A percentile compares a stretch with the other conserved stretches of the same genome.
These are phyloP conservation scores for Syncephalis fuscata DNA, from an alignment of 371 early-diverging fungal genomes.

Conservation along the genomic window DNA sequence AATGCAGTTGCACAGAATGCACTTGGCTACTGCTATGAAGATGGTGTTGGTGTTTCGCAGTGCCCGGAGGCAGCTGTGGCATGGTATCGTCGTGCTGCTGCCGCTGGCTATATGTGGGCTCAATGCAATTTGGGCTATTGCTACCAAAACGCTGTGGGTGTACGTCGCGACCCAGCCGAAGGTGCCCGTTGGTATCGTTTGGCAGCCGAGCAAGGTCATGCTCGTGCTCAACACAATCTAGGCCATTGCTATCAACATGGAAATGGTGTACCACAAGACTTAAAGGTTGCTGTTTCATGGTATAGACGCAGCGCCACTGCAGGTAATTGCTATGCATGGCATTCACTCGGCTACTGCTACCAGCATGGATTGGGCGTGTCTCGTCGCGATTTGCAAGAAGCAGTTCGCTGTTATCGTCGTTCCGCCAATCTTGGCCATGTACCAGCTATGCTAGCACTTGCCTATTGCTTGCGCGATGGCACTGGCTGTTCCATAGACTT, in stretches of 20 bases:
- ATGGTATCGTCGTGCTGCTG: conserved; percentile 55
- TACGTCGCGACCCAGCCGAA: conserved; percentile 23
- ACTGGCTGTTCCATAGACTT: conserved; percentile 51
- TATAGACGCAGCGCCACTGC: conserved; percentile 53
- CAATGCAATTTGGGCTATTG: conserved; percentile 63
- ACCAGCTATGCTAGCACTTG: conserved; percentile 62
- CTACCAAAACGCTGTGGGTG: conserved; percentile 57
- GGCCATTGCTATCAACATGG: conserved; percentile 73
- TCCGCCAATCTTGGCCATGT: conserved; percentile 46
- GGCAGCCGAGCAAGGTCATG: conserved; percentile 55
- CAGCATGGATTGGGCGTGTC: conserved; percentile 70
- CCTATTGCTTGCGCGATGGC: conserved; percentile 63
- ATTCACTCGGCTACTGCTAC: conserved; percentile 79
- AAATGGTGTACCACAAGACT: conserved; percentile 44
- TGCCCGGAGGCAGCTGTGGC: conserved; percentile 35
- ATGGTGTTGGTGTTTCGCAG: conserved; percentile 49
- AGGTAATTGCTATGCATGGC: conserved; percentile 62
- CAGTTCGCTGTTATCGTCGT: conserved; percentile 54
- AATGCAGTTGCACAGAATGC: conserved; percentile 68
- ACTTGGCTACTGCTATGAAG: conserved; percentile 61
- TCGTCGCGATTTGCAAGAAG: conserved; percentile 16
- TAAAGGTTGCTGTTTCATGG: conserved; percentile 47
- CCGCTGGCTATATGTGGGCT: conserved; percentile 53
- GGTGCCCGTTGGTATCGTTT: conserved; percentile 54
- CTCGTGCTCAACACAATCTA: conserved; percentile 61